These are phyloP conservation scores for Eucalyptus curtisii DNA, from an alignment of 345 rosid genomes.

Conservation along the genomic window DNA sequence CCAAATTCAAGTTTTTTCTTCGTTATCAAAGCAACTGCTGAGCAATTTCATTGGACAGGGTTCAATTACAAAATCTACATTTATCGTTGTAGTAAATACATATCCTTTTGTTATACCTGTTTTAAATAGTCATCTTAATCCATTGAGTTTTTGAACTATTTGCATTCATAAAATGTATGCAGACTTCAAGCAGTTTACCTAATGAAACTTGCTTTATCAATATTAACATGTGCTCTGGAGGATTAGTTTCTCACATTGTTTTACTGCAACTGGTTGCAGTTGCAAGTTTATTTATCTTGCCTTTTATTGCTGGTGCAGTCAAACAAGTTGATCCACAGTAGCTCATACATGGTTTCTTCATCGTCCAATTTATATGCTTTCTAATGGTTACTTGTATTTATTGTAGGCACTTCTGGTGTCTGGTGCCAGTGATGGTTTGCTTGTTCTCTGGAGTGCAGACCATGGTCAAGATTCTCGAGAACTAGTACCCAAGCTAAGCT, in stretches of 20 bases:
- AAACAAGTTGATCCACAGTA: not conserved
- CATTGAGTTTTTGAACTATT: not conserved
- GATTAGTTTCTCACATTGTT: not conserved
- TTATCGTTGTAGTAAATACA: not conserved
- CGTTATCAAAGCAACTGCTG: not conserved
- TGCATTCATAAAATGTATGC: not conserved
- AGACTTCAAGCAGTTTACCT: not conserved
- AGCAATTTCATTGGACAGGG: not conserved
- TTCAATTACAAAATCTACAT: not conserved
- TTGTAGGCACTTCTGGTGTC: conserved; percentile 95
- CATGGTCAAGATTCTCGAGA: conserved; percentile 90
- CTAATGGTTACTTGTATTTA: not conserved
- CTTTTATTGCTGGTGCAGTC: not conserved
- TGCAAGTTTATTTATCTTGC: not conserved
- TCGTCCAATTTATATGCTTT: not conserved
- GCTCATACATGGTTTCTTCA: not conserved
- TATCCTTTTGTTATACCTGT: not conserved
- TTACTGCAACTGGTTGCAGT: not conserved
- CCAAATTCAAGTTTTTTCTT: not conserved
- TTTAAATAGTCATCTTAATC: not conserved
- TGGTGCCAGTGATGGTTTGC: conserved; percentile 94
- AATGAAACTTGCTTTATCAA: not conserved
- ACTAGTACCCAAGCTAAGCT: conserved; percentile 94
- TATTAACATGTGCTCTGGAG: not conserved
- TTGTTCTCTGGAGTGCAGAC: conserved; percentile 95